Evolutionary conservation across 139 green algal genomes (phyloP).

Genomic region (Diplosphaera chodatii): DNA sequence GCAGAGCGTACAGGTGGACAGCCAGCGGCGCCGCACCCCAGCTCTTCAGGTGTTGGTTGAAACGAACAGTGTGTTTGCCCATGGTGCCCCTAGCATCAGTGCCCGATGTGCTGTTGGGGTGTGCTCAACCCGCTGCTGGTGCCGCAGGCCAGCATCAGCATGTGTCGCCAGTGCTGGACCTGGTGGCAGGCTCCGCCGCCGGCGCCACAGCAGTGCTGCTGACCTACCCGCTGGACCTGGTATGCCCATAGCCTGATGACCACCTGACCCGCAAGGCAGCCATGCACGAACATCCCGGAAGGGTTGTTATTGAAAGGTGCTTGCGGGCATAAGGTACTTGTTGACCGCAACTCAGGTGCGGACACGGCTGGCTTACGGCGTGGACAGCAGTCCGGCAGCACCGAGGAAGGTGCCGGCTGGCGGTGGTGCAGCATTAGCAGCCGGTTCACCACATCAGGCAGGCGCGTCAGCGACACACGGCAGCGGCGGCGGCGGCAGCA

Average conservation of each 20-base stretch:
- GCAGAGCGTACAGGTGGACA: not conserved
- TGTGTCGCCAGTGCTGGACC: conserved; percentile 51
- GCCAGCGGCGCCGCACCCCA: not conserved
- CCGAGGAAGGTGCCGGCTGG: too few species aligned
- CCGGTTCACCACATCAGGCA: too few species aligned
- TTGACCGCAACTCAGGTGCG: conserved; percentile 8
- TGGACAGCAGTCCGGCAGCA: conserved; percentile 8
- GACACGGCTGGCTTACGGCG: conserved; percentile 71
- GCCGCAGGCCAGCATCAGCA: not conserved
- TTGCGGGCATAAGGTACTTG: too few species aligned
- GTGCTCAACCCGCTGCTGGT: too few species aligned
- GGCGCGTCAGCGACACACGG: not conserved
- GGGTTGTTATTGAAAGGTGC: too few species aligned
- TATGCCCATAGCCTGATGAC: conserved; percentile 14
- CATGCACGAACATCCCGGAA: too few species aligned
- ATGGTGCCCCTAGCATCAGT: too few species aligned
- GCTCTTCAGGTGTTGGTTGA: too few species aligned
- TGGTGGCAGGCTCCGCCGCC: conserved; percentile 67
- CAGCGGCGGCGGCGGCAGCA: not conserved
- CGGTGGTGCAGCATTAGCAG: too few species aligned
- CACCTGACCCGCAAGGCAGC: too few species aligned
- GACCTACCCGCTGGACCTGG: conserved; percentile 88
- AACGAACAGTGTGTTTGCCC: too few species aligned
- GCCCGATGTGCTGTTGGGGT: too few species aligned
- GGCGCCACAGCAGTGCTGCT: conserved; percentile 79